Conservation (phyloP, 345 rosid species). For the Dimocarpus longan region DNA sequence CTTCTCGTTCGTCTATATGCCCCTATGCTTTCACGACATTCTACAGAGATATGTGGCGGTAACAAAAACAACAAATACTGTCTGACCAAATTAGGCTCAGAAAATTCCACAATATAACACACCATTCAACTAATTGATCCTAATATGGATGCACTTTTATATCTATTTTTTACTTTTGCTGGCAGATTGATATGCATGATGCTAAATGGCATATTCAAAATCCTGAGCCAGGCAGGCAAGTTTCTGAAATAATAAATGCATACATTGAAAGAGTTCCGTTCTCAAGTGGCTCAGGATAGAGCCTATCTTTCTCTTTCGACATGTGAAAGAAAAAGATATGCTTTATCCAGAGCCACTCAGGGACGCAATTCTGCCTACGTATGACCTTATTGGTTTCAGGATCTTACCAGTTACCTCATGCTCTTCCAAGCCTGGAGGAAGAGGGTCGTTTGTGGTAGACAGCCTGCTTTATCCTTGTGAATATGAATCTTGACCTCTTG, state of each 20-base stretch:
- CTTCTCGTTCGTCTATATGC: background rate
- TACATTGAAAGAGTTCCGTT: background rate
- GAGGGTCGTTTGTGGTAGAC: conserved; percentile 18
- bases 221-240: background rate
- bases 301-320: background rate
- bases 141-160: background rate
- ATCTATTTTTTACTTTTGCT: background rate
- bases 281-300: conserved; percentile 1
- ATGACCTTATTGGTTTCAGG: background rate
- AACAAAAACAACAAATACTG: background rate
- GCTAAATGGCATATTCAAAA: background rate
- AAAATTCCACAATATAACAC: background rate
- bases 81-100: background rate
- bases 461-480: conserved; percentile 25
- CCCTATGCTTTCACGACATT: background rate
- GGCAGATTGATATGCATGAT: background rate
- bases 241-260: conserved; percentile 6
- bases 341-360: background rate
- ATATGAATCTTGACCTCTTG: conserved; percentile 28
- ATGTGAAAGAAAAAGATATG: background rate
- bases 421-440: conserved; percentile 23
- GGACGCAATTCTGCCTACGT: background rate
- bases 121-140: background rate
- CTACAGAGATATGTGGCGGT: background rate
- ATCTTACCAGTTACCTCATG: conserved; percentile 6